Base-by-base conservation (phyloP, 768 basidiomycete genomes). In the Hysterangium stoloniferum region DNA sequence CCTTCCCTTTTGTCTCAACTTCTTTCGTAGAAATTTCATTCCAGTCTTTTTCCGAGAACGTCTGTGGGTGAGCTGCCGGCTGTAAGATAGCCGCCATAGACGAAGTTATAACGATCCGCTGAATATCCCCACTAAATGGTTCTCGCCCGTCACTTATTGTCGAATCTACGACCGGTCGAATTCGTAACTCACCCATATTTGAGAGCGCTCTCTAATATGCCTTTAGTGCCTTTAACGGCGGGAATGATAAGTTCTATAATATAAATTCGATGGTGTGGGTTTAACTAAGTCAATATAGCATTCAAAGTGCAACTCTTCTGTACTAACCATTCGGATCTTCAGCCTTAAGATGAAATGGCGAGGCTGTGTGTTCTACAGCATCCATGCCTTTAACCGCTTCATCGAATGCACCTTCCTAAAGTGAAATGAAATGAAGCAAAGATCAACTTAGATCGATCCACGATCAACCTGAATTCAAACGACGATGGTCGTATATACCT, bases 351-450 rank as follows among this genome's bases (percentile, higher is more conserved):
- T 73, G 66, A 58, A 80, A 73, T 1, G 85, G 84, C 1, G 84
- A 85, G 0, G 84, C 84, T 3, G 72, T 78, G 58, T 87, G 86
- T 32, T 69, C 73, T 45, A 92, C 77, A 0, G 75, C 88, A 52
- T 86, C 80, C 6, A 90, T 79, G 1, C 75, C 86, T 61, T 80
- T 77, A 52, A 90, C 83, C 0, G 80, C 86, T 45, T 86, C 79
- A 61, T 91, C 86, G 54, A 89, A 93, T 1, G 82, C 84, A 6
- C 77, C 78, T 2, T 73, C 74, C 79, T 81, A 24, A n/a, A n/a
- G n/a, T n/a, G 2, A 37, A 24, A 8, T 19, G 22, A 20, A 44
- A 29, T 25, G 12, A 13, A 24, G 7, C 11, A 25, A 15, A 25
- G 20, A 25, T 29, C 19, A 12, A 20, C 4, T 22, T 22, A 1